Evolutionary conservation across 2,329 filamentous ascomycete species (phyloP).

Genomic region (Aspergillus brasiliensis): DNA sequence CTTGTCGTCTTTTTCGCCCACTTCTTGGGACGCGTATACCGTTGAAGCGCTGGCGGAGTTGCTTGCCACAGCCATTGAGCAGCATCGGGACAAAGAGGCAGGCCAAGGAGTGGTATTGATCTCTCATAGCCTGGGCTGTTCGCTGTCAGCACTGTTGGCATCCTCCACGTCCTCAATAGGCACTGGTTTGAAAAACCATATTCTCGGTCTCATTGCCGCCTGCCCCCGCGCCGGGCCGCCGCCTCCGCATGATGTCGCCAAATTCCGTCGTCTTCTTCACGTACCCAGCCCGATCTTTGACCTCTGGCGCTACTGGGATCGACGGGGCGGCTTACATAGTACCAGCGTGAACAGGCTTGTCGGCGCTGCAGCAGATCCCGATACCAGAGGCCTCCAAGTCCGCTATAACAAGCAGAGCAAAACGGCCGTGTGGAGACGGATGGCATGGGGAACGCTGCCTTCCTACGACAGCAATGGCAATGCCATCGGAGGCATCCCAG

Average conservation of each 20-base stretch:
- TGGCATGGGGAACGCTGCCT: conserved; percentile 73
- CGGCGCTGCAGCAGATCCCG: conserved; percentile 42
- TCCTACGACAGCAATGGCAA: conserved; percentile 54
- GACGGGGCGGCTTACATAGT: conserved; percentile 75
- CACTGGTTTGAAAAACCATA: conserved; percentile 59
- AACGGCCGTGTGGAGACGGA: conserved; percentile 79
- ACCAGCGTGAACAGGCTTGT: conserved; percentile 76
- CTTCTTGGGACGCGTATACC: conserved; percentile 75
- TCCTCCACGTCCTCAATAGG: conserved; percentile 58
- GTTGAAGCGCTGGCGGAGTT: conserved; percentile 74
- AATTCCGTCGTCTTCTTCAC: conserved; percentile 61
- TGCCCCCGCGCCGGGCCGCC: conserved; percentile 73
- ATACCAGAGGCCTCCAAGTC: conserved; percentile 47
- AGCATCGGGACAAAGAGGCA: conserved; percentile 65
- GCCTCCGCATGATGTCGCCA: conserved; percentile 53
- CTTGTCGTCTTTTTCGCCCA: conserved; percentile 71
- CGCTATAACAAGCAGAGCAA: conserved; percentile 74
- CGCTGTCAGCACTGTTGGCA: conserved; percentile 72
- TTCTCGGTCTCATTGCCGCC: conserved; percentile 77
- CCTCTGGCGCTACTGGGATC: conserved; percentile 75
- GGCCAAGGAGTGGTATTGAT: conserved; percentile 76
- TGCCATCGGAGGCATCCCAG: conserved; percentile 66
- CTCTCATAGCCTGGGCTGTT: conserved; percentile 88
- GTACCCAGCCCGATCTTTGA: conserved; percentile 72
- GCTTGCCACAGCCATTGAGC: conserved; percentile 71